phyloP scores from a whole-genome alignment of 352 stramenopile species.

The Thalassiosira hispida region DNA sequence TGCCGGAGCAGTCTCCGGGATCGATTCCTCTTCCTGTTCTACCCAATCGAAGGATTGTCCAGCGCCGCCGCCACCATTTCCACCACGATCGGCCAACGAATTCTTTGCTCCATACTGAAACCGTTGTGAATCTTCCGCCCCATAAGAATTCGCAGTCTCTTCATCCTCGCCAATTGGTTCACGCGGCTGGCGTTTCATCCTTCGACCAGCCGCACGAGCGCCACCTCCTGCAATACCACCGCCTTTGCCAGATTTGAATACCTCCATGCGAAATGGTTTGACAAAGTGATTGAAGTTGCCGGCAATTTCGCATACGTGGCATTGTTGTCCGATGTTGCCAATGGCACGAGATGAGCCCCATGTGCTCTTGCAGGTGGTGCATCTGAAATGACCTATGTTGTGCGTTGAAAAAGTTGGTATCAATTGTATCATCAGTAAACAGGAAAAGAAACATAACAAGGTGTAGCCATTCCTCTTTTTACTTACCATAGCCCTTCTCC shows the following conservation, averaged over 20 bases:
- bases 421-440: too few species aligned
- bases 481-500: conserved; percentile 59
- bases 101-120: conserved; percentile 13
- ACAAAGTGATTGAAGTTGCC: conserved; percentile 16
- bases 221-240: conserved; percentile 45
- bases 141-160: conserved; percentile 7
- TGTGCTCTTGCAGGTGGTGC: conserved; percentile 26
- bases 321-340: conserved; percentile 40
- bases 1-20: conserved; percentile 1
- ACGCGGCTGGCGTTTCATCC: conserved; percentile 31
- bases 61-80: background rate
- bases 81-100: background rate
- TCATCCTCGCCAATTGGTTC: conserved; percentile 39
- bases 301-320: conserved; percentile 12
- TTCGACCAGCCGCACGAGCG: conserved; percentile 22
- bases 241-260: conserved; percentile 14
- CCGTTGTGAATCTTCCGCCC: conserved; percentile 14
- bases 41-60: conserved; percentile 26
- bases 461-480: too few species aligned
- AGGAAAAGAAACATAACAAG: background rate
- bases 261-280: conserved; percentile 49
- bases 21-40: conserved; percentile 7
- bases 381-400: conserved; percentile 31
- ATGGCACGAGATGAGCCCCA: conserved; percentile 43
- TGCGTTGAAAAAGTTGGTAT: background rate